Evolutionary conservation across 768 basidiomycete species (phyloP).

Genomic region (Leccinum olivaceopallidum): DNA sequence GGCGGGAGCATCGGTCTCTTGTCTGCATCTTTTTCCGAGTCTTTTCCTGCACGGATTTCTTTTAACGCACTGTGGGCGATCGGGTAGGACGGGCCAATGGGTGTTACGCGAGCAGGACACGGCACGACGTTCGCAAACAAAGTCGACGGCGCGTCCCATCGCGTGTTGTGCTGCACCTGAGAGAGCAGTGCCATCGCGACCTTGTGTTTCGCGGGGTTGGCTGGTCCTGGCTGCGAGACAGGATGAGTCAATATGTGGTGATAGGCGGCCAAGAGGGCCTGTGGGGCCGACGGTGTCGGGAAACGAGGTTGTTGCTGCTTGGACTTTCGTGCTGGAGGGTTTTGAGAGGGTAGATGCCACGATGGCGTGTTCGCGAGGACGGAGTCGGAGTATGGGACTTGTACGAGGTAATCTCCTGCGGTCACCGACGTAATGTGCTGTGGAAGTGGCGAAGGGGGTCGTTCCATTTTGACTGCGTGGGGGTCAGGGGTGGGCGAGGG

Average conservation of each 20-base stretch:
- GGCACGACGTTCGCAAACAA: conserved; percentile 60
- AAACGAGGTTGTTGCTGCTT: conserved; percentile 31
- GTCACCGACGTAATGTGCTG: conserved; percentile 41
- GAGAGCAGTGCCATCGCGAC: conserved; percentile 72
- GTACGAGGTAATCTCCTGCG: conserved; percentile 68
- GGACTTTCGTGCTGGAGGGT: conserved; percentile 27
- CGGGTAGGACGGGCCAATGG: conserved; percentile 69
- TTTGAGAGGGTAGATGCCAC: conserved; percentile 64
- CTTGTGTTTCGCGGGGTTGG: conserved; percentile 67
- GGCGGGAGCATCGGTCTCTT: conserved; percentile 34
- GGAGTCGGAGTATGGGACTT: conserved; percentile 75
- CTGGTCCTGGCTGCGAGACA: conserved; percentile 46
- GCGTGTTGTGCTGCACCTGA: conserved; percentile 53
- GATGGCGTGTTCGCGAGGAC: conserved; percentile 62
- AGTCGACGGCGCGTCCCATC: conserved; percentile 71
- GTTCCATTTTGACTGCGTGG: conserved; percentile 31
- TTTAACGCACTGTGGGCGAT: conserved; percentile 40
- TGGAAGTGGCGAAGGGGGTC: conserved; percentile 43
- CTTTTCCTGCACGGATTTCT: conserved; percentile 39
- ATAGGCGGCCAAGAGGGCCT: conserved; percentile 65
- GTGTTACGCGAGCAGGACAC: conserved; percentile 58
- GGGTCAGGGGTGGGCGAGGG: conserved; percentile 42
- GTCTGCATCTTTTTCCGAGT: conserved; percentile 57
- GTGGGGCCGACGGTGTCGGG: conserved; percentile 59
- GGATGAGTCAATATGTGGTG: conserved; percentile 79